Evolutionary conservation across 2,329 filamentous ascomycete genomes (phyloP).

Genomic region (Ophiocordyceps camponoti-saundersi): DNA sequence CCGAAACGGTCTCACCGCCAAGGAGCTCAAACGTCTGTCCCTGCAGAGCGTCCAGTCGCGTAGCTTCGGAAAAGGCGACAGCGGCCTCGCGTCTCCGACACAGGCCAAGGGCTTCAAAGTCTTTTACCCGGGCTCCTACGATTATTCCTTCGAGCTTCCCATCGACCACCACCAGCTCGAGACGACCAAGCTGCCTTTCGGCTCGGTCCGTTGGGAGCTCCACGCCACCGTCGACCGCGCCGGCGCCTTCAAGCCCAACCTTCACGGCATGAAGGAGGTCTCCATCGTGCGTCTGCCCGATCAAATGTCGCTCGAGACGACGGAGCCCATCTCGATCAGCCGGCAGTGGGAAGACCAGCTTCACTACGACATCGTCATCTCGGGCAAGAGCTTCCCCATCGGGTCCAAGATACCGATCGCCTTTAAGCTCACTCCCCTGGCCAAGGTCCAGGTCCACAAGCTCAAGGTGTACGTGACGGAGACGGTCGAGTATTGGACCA

Average conservation of each 20-base stretch:
- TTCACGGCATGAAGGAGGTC: conserved; percentile 69
- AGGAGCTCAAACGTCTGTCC: conserved; percentile 51
- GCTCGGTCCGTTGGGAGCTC: conserved; percentile 74
- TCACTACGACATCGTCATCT: conserved; percentile 92
- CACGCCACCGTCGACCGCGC: conserved; percentile 74
- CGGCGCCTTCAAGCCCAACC: conserved; percentile 77
- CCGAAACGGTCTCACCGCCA: conserved; percentile 17
- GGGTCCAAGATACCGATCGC: conserved; percentile 80
- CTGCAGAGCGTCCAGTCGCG: conserved; percentile 66
- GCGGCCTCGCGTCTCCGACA: conserved; percentile 39
- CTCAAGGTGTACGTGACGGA: conserved; percentile 87
- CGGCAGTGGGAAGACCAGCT: conserved; percentile 90
- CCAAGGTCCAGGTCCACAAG: conserved; percentile 85
- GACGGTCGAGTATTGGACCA: conserved; percentile 80
- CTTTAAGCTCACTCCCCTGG: conserved; percentile 81
- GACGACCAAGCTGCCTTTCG: conserved; percentile 74
- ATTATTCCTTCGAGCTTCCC: conserved; percentile 67
- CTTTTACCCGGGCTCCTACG: conserved; percentile 57
- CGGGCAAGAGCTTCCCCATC: conserved; percentile 84
- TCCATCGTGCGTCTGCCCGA: conserved; percentile 71
- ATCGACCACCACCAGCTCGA: conserved; percentile 81
- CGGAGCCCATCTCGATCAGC: conserved; percentile 86
- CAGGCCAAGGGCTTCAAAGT: conserved; percentile 64
- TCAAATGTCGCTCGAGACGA: conserved; percentile 75
- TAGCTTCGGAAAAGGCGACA: conserved; percentile 71